Percentiles rank a stretch among this genome's conserved stretches.
Evolutionary conservation across 768 basidiomycete genomes (phyloP).

Genomic region (Hysterangium stoloniferum): DNA sequence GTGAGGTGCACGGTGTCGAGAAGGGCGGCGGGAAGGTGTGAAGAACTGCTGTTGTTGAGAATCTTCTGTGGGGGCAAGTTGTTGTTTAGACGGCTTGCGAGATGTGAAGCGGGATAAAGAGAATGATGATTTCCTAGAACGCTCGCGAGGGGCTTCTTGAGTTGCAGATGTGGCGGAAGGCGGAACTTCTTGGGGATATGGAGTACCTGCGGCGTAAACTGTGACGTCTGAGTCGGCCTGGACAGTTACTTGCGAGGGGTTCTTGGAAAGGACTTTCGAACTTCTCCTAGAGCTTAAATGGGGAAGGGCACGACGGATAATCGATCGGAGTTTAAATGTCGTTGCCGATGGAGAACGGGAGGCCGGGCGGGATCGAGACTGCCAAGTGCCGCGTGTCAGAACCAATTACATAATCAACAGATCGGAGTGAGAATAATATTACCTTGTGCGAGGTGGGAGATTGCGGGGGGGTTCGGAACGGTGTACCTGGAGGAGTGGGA

Average conservation of each 20-base stretch:
- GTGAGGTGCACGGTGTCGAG: conserved; percentile 7
- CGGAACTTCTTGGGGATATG: no score
- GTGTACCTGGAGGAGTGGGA: background rate
- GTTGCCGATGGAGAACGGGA: conserved; percentile 6
- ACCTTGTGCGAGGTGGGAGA: conserved; percentile 10
- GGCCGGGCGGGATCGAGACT: background rate
- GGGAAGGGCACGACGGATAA: background rate
- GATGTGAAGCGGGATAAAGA: background rate
- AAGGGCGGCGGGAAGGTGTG: conserved; percentile 7
- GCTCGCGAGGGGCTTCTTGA: background rate
- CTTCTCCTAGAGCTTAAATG: background rate
- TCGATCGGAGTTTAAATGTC: background rate
- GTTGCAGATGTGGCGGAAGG: background rate
- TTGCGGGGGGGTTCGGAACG: background rate
- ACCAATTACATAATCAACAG: background rate
- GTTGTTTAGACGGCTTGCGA: conserved; percentile 7
- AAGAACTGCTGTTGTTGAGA: conserved; percentile 3
- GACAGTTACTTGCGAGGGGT: background rate
- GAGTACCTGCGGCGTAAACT: background rate
- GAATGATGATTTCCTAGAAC: conserved; percentile 7
- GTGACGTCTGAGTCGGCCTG: background rate
- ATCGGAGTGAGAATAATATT: background rate
- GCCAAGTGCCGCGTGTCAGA: background rate
- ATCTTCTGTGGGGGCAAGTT: background rate
- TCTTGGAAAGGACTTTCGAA: background rate